phyloP scores from a whole-genome alignment of 805 yeast species.

The Lachancea dasiensis region DNA sequence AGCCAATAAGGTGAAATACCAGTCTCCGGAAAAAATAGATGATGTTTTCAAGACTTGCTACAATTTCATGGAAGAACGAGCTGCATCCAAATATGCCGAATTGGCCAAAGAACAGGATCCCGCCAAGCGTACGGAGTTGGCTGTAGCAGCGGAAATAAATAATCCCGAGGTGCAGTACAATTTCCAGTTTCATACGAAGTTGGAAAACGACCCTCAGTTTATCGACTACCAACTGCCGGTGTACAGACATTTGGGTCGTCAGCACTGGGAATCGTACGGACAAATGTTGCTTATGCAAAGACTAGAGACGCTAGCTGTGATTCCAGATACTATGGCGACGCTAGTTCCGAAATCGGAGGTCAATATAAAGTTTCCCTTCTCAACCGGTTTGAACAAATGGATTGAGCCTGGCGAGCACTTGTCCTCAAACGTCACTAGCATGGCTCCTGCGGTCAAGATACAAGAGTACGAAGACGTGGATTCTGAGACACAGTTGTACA shows the following conservation, averaged over 20 bases:
- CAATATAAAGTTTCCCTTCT: slow-evolving; percentile 66
- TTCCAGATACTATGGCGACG: slow-evolving; percentile 94
- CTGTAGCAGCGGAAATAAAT: slow-evolving; percentile 57
- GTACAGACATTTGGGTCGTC: slow-evolving; percentile 60
- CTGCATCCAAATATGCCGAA: slow-evolving; percentile 36
- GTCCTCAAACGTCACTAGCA: slow-evolving; percentile 65
- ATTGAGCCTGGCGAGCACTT: slow-evolving; percentile 72
- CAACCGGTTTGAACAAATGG: slow-evolving; percentile 57
- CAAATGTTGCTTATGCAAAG: slow-evolving; percentile 87
- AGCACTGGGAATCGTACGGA: slow-evolving; percentile 66
- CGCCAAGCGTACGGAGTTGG: slow-evolving; percentile 30
- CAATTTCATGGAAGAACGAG: slow-evolving; percentile 45
- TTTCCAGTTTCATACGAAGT: slow-evolving; percentile 39
- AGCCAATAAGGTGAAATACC: slow-evolving; percentile 46
- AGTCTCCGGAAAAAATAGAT: slow-evolving; percentile 62
- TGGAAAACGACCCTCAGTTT: slow-evolving; percentile 36
- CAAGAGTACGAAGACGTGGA: slow-evolving; percentile 57
- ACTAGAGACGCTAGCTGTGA: slow-evolving; percentile 73
- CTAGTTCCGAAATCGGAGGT: slow-evolving; percentile 76
- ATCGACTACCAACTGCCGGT: slow-evolving; percentile 72
- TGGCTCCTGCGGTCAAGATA: slow-evolving; percentile 72
- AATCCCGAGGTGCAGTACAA: slow-evolving; percentile 86
- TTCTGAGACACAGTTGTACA: slow-evolving; percentile 48
- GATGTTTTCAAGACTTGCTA: slow-evolving; percentile 70
- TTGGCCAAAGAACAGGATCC: slow-evolving; percentile 21